Evolutionary conservation across 257 asterid species (phyloP), one percentile per base, ranked within the genome.

Genomic region (Paulownia fortunei): DNA sequence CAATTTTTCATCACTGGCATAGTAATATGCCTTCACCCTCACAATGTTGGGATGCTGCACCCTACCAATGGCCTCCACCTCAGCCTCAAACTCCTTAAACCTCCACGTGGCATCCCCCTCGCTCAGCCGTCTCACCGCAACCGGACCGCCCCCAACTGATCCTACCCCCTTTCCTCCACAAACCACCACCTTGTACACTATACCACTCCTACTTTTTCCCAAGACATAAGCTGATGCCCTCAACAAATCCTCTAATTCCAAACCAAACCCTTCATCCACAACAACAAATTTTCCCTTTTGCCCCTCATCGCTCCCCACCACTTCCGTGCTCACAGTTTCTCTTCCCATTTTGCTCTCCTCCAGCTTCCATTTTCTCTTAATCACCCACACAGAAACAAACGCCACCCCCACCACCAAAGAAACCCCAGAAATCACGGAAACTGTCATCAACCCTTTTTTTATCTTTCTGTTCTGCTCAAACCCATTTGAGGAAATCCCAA

Each of bases 181-280:
- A 8, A 78, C 88, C 82, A 93, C 96, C 82, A 91, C 98, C 81
- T 81, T 93, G 75, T 93, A 91, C 84, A 91, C 92, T 80, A 91
- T 93, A 21, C 94, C 97, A 62, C 87, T 89, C 87, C 87, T 86
- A 75, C 94, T 87, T 73, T 93, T 93, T 15, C 98, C 97, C n/a
- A 91, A 89, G 18, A 91, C 97, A 82, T 91, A 90, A 61, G 98
- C 98, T 3, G 98, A 93, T 39, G 98, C 94, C 87, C 97, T 88
- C 77, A 93, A 79, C 82, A 93, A 84, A 90, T 93, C 98, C 81
- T 93, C 98, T 39, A 93, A 72, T 30, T 89, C 98, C 89, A 93
- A 75, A 30, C 79, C 80, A 70, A 93, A 87, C 52, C 92, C 88
- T 51, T 88, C 97, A 78, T 93, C 97, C 3, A 93, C 16, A 23